Conservation (phyloP, 352 stramenopile genomes). For the Blastocystis sp. region DNA sequence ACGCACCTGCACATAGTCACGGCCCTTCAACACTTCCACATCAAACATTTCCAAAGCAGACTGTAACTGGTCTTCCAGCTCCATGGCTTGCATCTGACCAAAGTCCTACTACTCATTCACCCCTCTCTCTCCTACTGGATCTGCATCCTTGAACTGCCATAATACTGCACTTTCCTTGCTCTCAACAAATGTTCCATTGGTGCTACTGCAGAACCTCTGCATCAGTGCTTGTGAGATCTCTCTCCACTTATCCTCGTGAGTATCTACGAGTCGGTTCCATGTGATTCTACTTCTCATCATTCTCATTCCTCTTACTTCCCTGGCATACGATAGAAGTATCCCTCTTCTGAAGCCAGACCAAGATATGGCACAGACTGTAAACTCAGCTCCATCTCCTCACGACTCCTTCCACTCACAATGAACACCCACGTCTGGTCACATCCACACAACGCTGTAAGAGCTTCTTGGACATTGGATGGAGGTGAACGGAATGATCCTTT, state of each 20-base stretch:
- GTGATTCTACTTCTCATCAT: background rate
- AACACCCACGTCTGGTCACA: constrained; percentile 85
- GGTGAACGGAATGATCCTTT: constrained; percentile 61
- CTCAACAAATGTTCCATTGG: constrained; percentile 97
- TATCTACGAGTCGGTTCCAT: constrained; percentile 66
- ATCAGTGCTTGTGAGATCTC: constrained; percentile 91
- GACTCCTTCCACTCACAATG: constrained; percentile 90
- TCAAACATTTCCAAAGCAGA: constrained; percentile 87
- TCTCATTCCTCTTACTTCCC: constrained; percentile 63
- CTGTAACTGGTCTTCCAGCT: constrained; percentile 90
- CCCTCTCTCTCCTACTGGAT: constrained; percentile 70
- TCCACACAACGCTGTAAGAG: background rate
- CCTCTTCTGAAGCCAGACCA: constrained; percentile 91
- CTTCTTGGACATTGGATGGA: background rate
- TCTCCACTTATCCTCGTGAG: constrained; percentile 89
- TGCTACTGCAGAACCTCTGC: constrained; percentile 94
- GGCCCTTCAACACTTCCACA: constrained; percentile 84
- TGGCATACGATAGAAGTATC: constrained; percentile 92
- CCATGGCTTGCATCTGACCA: constrained; percentile 91
- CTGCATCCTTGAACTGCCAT: constrained; percentile 96
- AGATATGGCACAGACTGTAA: constrained; percentile 85
- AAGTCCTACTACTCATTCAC: constrained; percentile 75
- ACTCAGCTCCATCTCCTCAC: constrained; percentile 82
- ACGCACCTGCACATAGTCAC: constrained; percentile 92
- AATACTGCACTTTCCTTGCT: constrained; percentile 93